Base-by-base conservation (phyloP, 2,329 filamentous ascomycete species). In the Aspergillus oerlinghausenensis region DNA sequence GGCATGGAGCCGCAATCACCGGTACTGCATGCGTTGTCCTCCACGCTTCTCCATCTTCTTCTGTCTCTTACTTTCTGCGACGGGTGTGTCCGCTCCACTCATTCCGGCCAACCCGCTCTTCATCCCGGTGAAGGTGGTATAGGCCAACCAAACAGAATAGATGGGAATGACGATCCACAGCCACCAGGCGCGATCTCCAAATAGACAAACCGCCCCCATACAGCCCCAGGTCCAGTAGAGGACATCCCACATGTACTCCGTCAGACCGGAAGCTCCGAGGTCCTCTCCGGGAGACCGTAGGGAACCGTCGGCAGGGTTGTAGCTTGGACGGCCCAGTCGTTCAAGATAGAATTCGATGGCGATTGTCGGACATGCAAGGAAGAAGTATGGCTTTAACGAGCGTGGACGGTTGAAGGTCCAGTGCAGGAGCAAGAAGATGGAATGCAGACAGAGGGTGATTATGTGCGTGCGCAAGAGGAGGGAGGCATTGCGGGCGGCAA, bases 171-270 rank as follows among this genome's bases (percentile, higher is more conserved):
- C 74, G 26, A 78, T 69, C 73, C 82, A 89, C 38, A 85, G 62
- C 79, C 84, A 84, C 87, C 87, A 90, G 3, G 79, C 89, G 78
- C 88, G 88, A 72, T 97, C 92, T 3, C 94, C 94, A 50, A 93
- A 83, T 28, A 96, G 61, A 17, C 88, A 82, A 14, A 88, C 92
- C n/a, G 88, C 73, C 8, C 87, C 75, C 43, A 90, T 79, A 54
- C 87, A 89, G 10, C 84, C 86, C 87, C 92, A 97, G 0, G 92
- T 97, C 78, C 96, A 91, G 84, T 96, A 97, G 53, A 96, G 80
- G 51, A 96, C 84, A 76, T 99, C 94, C 83, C 96, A 99, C 88
- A 97, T 90, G 80, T 95, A 97, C 77, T 97, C 94, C 10, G 93
- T 97, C 79, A 99, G 77, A 4, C 94, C 94, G 35, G 88, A 83